Evolutionary conservation across 2,329 filamentous ascomycete genomes (phyloP).

Genomic region (Monosporascus cannonballus): DNA sequence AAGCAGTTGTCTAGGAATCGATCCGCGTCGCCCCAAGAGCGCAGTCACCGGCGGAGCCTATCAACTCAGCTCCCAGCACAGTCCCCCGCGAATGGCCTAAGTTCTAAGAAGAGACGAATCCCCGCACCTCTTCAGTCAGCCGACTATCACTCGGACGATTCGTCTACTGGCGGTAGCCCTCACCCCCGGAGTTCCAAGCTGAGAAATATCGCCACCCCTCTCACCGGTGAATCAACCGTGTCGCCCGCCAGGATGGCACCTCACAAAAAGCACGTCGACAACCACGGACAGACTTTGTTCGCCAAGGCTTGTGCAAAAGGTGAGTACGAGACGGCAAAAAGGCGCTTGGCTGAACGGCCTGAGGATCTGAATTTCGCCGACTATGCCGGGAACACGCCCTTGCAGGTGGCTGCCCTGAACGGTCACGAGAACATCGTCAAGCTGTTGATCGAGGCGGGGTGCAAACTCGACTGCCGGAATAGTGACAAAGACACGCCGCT

Average conservation of each 20-base stretch:
- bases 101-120: slow-evolving; percentile 54
- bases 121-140: slow-evolving; percentile 56
- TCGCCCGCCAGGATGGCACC: slow-evolving; percentile 63
- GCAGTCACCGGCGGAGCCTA: slow-evolving; percentile 55
- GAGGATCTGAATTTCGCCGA: slow-evolving; percentile 86
- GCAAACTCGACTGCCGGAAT: slow-evolving; percentile 72
- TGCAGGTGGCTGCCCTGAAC: slow-evolving; percentile 87
- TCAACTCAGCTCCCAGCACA: slow-evolving; percentile 57
- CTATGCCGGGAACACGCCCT: slow-evolving; percentile 91
- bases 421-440: slow-evolving; percentile 83
- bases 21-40: slow-evolving; percentile 55
- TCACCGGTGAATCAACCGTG: slow-evolving; percentile 52
- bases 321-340: slow-evolving; percentile 72
- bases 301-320: slow-evolving; percentile 86
- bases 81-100: slow-evolving; percentile 44
- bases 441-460: slow-evolving; percentile 77
- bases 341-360: slow-evolving; percentile 68
- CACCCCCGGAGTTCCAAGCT: slow-evolving; percentile 53
- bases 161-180: slow-evolving; percentile 54
- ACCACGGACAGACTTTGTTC: slow-evolving; percentile 83
- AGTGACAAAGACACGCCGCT: slow-evolving; percentile 88
- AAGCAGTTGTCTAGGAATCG: slow-evolving; percentile 30
- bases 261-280: slow-evolving; percentile 84
- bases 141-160: slow-evolving; percentile 63
- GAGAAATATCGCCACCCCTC: slow-evolving; percentile 49